These are phyloP conservation scores for Exutisphaerella laricina DNA, from an alignment of 2,329 filamentous ascomycete species.

Conservation along the genomic window DNA sequence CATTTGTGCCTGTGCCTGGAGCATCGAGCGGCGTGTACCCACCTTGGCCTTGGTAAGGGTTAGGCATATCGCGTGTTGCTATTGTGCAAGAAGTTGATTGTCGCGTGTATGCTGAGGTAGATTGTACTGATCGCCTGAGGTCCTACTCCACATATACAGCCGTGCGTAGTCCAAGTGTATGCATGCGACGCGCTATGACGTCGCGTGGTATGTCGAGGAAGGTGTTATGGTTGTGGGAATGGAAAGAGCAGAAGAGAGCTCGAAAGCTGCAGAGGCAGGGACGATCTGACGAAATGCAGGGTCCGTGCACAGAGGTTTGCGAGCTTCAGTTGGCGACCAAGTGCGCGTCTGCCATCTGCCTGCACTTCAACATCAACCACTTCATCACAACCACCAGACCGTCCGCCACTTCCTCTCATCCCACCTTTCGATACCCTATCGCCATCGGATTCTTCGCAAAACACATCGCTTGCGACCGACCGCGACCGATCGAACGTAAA, in stretches of 20 bases:
- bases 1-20: constrained; percentile 45
- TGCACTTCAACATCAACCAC: constrained; percentile 7
- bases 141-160: too few relatives aligned
- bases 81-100: too few relatives aligned
- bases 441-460: too few relatives aligned
- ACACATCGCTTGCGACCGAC: too few relatives aligned
- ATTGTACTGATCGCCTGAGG: too few relatives aligned
- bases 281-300: constrained; percentile 2
- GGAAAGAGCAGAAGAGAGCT: not conserved
- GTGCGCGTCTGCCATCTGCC: constrained; percentile 16
- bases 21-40: constrained; percentile 47
- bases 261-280: constrained; percentile 4
- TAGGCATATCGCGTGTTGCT: too few relatives aligned
- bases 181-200: not conserved
- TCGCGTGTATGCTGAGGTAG: too few relatives aligned
- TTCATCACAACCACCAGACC: too few relatives aligned
- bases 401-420: too few relatives aligned
- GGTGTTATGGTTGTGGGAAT: not conserved
- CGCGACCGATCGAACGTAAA: too few relatives aligned
- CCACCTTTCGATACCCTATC: too few relatives aligned
- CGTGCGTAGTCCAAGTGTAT: not conserved
- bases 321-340: not conserved
- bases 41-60: too few relatives aligned
- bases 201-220: not conserved
- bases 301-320: constrained; percentile 1